Percentiles rank a stretch among this genome's conserved stretches.
Evolutionary conservation across 2,329 filamentous ascomycete genomes (phyloP).

Genomic region (Sordariomycetes sp.): DNA sequence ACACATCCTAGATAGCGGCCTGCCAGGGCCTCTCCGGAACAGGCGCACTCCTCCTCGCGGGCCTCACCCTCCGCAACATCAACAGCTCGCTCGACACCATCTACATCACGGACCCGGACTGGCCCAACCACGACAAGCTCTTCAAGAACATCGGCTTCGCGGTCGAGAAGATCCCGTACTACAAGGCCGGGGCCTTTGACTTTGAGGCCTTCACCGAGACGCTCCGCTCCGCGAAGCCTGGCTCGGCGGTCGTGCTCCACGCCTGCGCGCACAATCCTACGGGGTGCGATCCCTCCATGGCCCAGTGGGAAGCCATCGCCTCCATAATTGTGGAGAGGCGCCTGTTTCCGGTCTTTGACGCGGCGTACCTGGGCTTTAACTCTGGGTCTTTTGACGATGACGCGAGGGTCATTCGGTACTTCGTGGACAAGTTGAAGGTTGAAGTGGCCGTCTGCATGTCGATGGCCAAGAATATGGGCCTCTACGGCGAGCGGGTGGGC

Average conservation of each 20-base stretch:
- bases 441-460: not conserved
- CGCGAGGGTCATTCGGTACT: not conserved
- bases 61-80: not conserved
- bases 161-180: not conserved
- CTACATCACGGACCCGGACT: not conserved
- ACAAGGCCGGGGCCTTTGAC: not conserved
- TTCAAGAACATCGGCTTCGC: not conserved
- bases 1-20: not conserved
- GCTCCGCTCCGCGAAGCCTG: not conserved
- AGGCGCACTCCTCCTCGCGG: not conserved
- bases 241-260: not conserved
- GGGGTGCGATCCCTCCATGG: not conserved
- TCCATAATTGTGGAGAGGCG: not conserved
- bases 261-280: not conserved
- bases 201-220: not conserved
- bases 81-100: not conserved
- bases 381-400: not conserved
- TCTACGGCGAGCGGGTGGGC: not conserved
- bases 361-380: not conserved
- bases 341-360: not conserved
- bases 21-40: not conserved
- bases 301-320: not conserved
- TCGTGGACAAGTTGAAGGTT: not conserved
- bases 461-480: not conserved
- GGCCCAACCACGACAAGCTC: not conserved